Evolutionary conservation across 2,329 filamentous ascomycete species (phyloP).

Genomic region (Penicillium sp.): DNA sequence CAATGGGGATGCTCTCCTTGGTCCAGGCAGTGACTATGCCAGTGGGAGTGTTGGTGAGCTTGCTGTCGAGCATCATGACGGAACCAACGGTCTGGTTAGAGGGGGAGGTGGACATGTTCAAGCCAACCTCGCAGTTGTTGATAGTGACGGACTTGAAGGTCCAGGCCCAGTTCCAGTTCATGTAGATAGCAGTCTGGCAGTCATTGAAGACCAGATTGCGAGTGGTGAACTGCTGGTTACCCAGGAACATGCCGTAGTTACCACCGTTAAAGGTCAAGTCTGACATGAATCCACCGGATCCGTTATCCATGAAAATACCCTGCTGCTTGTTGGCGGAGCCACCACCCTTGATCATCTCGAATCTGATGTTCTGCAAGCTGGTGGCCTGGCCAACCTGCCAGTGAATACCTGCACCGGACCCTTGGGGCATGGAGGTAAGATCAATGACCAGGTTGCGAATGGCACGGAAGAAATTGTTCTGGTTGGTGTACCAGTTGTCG

Average conservation of each 20-base stretch:
- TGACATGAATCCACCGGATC: slow-evolving; percentile 79
- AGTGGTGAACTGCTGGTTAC: slow-evolving; percentile 85
- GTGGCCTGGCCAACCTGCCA: slow-evolving; percentile 87
- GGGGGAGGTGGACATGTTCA: slow-evolving; percentile 73
- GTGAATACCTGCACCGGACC: slow-evolving; percentile 70
- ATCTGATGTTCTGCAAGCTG: slow-evolving; percentile 76
- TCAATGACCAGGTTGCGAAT: slow-evolving; percentile 82
- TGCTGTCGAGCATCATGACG: slow-evolving; percentile 78
- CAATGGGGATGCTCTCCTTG: slow-evolving; percentile 60
- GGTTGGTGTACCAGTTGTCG: slow-evolving; percentile 76
- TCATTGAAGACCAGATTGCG: slow-evolving; percentile 80
- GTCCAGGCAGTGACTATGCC: slow-evolving; percentile 78
- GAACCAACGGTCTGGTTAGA: slow-evolving; percentile 78
- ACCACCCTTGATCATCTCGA: slow-evolving; percentile 73
- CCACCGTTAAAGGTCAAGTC: slow-evolving; percentile 85
- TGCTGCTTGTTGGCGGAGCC: slow-evolving; percentile 67
- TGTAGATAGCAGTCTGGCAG: slow-evolving; percentile 79
- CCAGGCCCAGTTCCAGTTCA: slow-evolving; percentile 94
- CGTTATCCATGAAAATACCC: slow-evolving; percentile 84
- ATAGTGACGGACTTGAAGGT: slow-evolving; percentile 75
- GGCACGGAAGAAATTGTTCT: slow-evolving; percentile 81
- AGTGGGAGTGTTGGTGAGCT: slow-evolving; percentile 71
- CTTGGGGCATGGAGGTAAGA: slow-evolving; percentile 64
- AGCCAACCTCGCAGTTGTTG: slow-evolving; percentile 71
- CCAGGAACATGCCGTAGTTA: slow-evolving; percentile 74